Evolutionary conservation across 1,284 basidiomycete genomes (phyloP).

Genomic region (Porodaedalea pini): DNA sequence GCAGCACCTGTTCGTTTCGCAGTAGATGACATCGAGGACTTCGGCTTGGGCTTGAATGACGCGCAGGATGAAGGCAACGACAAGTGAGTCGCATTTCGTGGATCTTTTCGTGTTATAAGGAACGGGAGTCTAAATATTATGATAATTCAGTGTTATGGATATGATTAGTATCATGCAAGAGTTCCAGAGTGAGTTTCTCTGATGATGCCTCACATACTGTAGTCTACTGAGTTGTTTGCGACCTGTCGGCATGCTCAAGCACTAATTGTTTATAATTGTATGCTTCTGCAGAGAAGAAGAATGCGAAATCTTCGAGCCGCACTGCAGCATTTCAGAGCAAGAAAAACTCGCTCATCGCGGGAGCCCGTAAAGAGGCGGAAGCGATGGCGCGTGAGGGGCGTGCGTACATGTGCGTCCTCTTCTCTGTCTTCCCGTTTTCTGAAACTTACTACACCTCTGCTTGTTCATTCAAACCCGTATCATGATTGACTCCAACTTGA

Average conservation of each 20-base stretch:
- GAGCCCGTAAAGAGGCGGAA: constrained; percentile 29
- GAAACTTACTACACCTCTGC: not conserved
- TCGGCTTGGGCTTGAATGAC: constrained; percentile 20
- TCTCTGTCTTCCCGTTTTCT: not conserved
- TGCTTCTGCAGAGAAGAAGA: constrained; percentile 29
- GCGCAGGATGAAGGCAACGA: constrained; percentile 27
- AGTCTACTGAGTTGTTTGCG: not conserved
- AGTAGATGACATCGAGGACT: constrained; percentile 10
- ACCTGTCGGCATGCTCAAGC: not conserved
- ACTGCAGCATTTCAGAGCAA: constrained; percentile 30
- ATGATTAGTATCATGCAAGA: constrained; percentile 33
- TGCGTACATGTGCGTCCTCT: constrained; percentile 28
- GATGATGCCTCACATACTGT: not conserved
- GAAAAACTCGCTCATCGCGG: constrained; percentile 29
- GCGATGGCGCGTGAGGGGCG: constrained; percentile 28
- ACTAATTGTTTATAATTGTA: not conserved
- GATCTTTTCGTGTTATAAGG: not conserved
- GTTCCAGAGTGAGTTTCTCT: constrained; percentile 28
- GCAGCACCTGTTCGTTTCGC: constrained; percentile 16
- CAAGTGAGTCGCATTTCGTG: constrained; percentile 23
- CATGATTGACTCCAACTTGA: not conserved
- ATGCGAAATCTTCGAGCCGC: constrained; percentile 29
- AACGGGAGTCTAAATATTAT: not conserved
- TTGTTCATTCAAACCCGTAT: not conserved
- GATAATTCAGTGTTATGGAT: constrained; percentile 26